phyloP scores from a whole-genome alignment of 2,329 filamentous ascomycete genomes.

The Stemphylium lycopersici region DNA sequence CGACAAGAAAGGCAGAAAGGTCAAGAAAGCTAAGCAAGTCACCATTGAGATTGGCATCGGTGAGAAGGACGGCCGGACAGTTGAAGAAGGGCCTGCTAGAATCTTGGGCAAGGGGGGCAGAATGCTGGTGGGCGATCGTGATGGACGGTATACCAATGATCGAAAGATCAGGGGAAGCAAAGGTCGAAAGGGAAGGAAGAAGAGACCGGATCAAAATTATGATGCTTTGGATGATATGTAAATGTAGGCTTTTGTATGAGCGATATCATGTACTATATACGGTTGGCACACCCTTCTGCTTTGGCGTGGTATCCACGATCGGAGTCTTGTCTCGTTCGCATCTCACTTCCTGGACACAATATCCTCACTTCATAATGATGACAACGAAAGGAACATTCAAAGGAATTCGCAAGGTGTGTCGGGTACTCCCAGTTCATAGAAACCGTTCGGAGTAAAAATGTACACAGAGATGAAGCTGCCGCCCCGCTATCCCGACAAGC shows the following conservation, averaged over 20 bases:
- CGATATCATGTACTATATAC: slow-evolving; percentile 4
- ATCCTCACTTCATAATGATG: too few relatives aligned
- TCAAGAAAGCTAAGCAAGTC: slow-evolving; percentile 38
- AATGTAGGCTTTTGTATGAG: slow-evolving; percentile 1
- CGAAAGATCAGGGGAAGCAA: slow-evolving; percentile 47
- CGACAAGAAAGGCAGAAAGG: slow-evolving; percentile 49
- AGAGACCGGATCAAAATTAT: slow-evolving; percentile 14
- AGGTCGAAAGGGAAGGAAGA: slow-evolving; percentile 49
- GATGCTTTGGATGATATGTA: slow-evolving; percentile 29
- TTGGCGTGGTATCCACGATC: too few relatives aligned
- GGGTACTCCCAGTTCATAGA: too few relatives aligned
- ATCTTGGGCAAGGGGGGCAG: slow-evolving; percentile 21
- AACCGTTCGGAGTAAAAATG: too few relatives aligned
- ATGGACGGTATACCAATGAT: slow-evolving; percentile 39
- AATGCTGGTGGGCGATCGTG: slow-evolving; percentile 38
- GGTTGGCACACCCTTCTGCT: too few relatives aligned
- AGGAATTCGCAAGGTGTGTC: too few relatives aligned
- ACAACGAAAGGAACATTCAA: too few relatives aligned
- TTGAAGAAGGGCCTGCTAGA: slow-evolving; percentile 27
- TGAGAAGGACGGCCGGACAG: slow-evolving; percentile 28
- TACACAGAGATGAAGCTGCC: too few relatives aligned
- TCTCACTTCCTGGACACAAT: too few relatives aligned
- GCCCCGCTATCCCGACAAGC: not conserved
- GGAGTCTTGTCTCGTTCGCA: too few relatives aligned
- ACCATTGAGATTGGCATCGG: slow-evolving; percentile 38